A percentile compares a stretch with the other conserved stretches of the same genome.
Evolutionary conservation across 169 alveolate species (phyloP).

Genomic region (Plasmodium ovale): DNA sequence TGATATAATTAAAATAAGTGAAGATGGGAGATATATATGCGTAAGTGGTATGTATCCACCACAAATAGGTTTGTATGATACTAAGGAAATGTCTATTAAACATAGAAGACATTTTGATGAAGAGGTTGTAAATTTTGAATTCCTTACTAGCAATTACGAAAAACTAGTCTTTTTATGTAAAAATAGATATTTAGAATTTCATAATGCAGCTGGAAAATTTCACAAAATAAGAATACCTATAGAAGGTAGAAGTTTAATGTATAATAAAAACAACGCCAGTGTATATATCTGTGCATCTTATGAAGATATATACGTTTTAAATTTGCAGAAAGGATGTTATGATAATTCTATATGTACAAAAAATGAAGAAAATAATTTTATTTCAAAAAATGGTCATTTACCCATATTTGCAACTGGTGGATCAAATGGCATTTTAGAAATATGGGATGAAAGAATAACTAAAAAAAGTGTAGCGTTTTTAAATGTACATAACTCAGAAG

Average conservation of each 20-base stretch:
- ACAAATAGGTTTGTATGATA: slow-evolving; percentile 85
- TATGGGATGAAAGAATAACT: slow-evolving; percentile 69
- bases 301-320: slow-evolving; percentile 78
- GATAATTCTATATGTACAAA: slow-evolving; percentile 10
- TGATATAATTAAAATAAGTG: slow-evolving; percentile 81
- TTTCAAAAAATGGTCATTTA: slow-evolving; percentile 29
- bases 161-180: slow-evolving; percentile 83
- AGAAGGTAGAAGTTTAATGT: slow-evolving; percentile 84
- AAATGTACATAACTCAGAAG: slow-evolving; percentile 22
- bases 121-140: slow-evolving; percentile 80
- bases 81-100: slow-evolving; percentile 82
- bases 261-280: slow-evolving; percentile 78
- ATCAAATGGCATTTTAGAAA: slow-evolving; percentile 39
- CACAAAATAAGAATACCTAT: slow-evolving; percentile 84
- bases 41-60: slow-evolving; percentile 87
- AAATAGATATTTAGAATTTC: slow-evolving; percentile 81
- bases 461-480: slow-evolving; percentile 32
- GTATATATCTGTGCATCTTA: slow-evolving; percentile 79
- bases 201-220: slow-evolving; percentile 84
- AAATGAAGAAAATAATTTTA: slow-evolving; percentile 53
- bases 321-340: slow-evolving; percentile 53
- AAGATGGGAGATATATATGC: slow-evolving; percentile 80
- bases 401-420: slow-evolving; percentile 63
- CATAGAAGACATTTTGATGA: slow-evolving; percentile 86
- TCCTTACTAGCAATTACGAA: slow-evolving; percentile 81